Evolutionary conservation across 257 asterid species (phyloP).

Genomic region (Salvia rosmarinus): DNA sequence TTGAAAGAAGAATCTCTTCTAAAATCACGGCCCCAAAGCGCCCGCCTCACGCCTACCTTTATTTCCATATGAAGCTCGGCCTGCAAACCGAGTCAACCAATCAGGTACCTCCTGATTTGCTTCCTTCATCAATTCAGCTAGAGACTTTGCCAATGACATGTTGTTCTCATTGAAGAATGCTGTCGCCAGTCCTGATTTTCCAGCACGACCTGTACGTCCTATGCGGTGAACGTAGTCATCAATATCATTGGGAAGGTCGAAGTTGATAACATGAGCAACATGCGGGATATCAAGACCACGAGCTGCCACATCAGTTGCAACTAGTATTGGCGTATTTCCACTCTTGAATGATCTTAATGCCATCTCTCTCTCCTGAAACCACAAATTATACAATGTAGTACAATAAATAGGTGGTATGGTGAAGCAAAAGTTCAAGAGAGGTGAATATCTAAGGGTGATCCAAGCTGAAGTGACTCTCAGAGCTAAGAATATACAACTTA

Average conservation of each 20-base stretch:
- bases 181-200: constrained; percentile 82
- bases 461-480: not conserved
- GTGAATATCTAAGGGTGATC: not conserved
- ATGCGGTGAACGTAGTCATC: constrained; percentile 90
- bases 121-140: constrained; percentile 78
- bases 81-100: constrained; percentile 72
- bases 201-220: constrained; percentile 93
- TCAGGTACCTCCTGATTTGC: constrained; percentile 92
- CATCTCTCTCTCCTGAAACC: constrained; percentile 69
- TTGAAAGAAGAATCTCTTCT: constrained; percentile 60
- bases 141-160: constrained; percentile 64
- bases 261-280: constrained; percentile 80
- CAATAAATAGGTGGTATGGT: not conserved
- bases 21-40: constrained; percentile 85
- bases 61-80: constrained; percentile 63
- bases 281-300: constrained; percentile 90
- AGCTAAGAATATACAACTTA: not conserved
- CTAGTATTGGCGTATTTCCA: constrained; percentile 81
- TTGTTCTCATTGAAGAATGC: constrained; percentile 81
- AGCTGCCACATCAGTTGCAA: constrained; percentile 94
- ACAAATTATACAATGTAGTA: not conserved
- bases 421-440: not conserved
- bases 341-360: constrained; percentile 86
- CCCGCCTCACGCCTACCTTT: constrained; percentile 67
- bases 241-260: constrained; percentile 85